phyloP scores from a whole-genome alignment of 768 basidiomycete genomes.

The Tulasnella sp. region DNA sequence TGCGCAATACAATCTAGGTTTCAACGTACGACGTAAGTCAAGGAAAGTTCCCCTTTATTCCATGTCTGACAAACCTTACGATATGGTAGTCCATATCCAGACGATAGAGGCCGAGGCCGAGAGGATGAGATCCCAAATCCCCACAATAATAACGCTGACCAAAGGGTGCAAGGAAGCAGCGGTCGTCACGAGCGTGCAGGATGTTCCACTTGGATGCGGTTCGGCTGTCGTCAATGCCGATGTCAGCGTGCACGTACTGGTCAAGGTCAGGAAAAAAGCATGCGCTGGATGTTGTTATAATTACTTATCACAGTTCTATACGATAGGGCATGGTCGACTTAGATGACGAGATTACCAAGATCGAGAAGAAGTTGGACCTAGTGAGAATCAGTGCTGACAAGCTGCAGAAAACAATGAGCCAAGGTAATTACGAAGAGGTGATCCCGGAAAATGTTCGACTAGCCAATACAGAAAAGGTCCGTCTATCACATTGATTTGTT shows the following conservation, averaged over 20 bases:
- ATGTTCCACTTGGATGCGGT: slow-evolving; percentile 85
- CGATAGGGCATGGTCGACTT: slow-evolving; percentile 80
- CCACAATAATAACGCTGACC: slow-evolving; percentile 69
- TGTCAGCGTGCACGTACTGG: slow-evolving; percentile 70
- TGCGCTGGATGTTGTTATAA: background rate
- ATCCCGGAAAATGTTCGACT: slow-evolving; percentile 68
- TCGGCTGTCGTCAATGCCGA: slow-evolving; percentile 67
- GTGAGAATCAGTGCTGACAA: slow-evolving; percentile 63
- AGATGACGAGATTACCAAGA: slow-evolving; percentile 77
- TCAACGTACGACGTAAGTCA: slow-evolving; percentile 62
- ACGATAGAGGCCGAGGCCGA: slow-evolving; percentile 50
- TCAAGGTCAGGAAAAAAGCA: slow-evolving; percentile 53
- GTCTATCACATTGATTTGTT: slow-evolving; percentile 22
- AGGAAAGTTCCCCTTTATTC: background rate
- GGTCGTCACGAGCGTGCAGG: slow-evolving; percentile 49
- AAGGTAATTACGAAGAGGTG: slow-evolving; percentile 66
- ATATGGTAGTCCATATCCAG: slow-evolving; percentile 48
- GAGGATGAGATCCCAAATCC: slow-evolving; percentile 59
- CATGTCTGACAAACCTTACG: background rate
- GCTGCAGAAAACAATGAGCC: slow-evolving; percentile 57
- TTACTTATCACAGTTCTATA: background rate
- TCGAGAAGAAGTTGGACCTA: slow-evolving; percentile 79
- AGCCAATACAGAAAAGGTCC: slow-evolving; percentile 80
- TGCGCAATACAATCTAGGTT: slow-evolving; percentile 80
- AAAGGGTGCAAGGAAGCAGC: slow-evolving; percentile 77